Percentiles rank a stretch among this genome's conserved stretches.
phyloP scores from a whole-genome alignment of 1,284 basidiomycete genomes.

The Earliella scabrosa region DNA sequence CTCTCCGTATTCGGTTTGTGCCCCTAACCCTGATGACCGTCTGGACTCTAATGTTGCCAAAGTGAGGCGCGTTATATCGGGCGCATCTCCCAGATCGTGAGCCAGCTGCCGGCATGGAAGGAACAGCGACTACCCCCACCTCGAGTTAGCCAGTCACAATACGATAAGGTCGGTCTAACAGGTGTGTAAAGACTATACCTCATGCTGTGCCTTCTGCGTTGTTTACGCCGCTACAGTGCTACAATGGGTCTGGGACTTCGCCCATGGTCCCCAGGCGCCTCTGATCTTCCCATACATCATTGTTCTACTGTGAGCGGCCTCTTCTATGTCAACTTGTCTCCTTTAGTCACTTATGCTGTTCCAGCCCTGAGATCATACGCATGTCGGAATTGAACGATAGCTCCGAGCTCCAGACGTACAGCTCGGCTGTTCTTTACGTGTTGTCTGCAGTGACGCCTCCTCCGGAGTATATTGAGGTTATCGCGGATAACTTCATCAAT shows the following conservation, averaged over 20 bases:
- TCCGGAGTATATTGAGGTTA: constrained; percentile 60
- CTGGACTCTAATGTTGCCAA: not conserved
- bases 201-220: not conserved
- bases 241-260: constrained; percentile 79
- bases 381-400: constrained; percentile 85
- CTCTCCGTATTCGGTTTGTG: constrained; percentile 62
- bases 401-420: constrained; percentile 73
- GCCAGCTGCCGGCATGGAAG: constrained; percentile 68
- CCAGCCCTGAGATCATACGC: constrained; percentile 74
- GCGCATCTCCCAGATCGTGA: constrained; percentile 58
- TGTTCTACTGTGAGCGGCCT: constrained; percentile 67
- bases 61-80: constrained; percentile 64
- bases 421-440: constrained; percentile 75
- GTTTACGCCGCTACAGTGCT: constrained; percentile 50
- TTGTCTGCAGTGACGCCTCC: constrained; percentile 73
- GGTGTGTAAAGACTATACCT: constrained; percentile 44
- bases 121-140: constrained; percentile 84
- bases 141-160: constrained; percentile 79
- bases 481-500: constrained; percentile 62
- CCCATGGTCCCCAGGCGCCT: constrained; percentile 69
- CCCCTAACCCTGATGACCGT: not conserved
- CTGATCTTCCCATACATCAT: constrained; percentile 77
- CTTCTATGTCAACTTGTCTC: not conserved
- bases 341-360: not conserved
- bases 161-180: constrained; percentile 87